phyloP scores from a whole-genome alignment of 2,329 filamentous ascomycete genomes.

The Aureobasidium leucospermi region DNA sequence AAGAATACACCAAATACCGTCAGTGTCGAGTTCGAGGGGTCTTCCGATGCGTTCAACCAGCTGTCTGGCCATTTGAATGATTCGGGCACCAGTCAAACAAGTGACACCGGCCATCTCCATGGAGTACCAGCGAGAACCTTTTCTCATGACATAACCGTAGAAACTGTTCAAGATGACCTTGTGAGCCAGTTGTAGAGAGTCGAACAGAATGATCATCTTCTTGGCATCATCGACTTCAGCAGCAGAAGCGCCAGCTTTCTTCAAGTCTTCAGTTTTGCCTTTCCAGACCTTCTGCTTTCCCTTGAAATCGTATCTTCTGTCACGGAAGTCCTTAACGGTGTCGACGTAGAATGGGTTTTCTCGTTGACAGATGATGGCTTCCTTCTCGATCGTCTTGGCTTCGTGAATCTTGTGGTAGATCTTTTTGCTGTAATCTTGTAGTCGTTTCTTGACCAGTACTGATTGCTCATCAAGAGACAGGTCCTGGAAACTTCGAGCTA shows the following conservation, averaged over 20 bases:
- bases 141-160: conserved; percentile 99
- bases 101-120: conserved; percentile 99
- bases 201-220: conserved; percentile 96
- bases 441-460: conserved; percentile 68
- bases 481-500: conserved; percentile 70
- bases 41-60: conserved; percentile 89
- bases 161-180: conserved; percentile 99
- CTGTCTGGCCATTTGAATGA: conserved; percentile 92
- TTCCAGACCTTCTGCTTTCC: conserved; percentile 98
- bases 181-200: conserved; percentile 92
- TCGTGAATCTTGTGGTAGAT: conserved; percentile 99
- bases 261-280: conserved; percentile 82
- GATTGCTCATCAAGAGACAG: conserved; percentile 77
- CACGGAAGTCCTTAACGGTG: conserved; percentile 91
- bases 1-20: conserved; percentile 99
- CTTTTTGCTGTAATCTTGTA: conserved; percentile 93
- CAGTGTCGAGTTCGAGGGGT: conserved; percentile 89
- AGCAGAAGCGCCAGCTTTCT: conserved; percentile 67
- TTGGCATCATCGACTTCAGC: conserved; percentile 85
- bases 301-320: conserved; percentile 97
- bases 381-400: conserved; percentile 80
- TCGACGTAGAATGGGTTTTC: conserved; percentile 98
- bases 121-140: conserved; percentile 97
- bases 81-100: conserved; percentile 88
- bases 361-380: conserved; percentile 95